Base-by-base conservation (phyloP, 2,329 filamentous ascomycete genomes). In the Diaporthe nobilis region DNA sequence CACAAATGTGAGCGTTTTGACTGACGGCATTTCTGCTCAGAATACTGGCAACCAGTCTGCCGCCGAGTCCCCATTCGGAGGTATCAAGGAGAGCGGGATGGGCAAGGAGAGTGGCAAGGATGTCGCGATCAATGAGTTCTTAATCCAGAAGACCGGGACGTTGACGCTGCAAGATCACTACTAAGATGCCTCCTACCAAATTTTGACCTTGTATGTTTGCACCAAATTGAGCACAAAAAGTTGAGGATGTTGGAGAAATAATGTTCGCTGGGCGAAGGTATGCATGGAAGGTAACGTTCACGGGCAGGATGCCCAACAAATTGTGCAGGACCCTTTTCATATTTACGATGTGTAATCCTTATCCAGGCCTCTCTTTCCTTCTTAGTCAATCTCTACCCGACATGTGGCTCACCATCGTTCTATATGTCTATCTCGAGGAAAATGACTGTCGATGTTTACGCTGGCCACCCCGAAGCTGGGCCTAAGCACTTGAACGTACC, bases 11-110 rank as follows among this genome's bases (percentile, higher is more conserved):
- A 31, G 31, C 31, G 31, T 31, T 31, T 31, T 31, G 31, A 31
- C 31, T 31, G 31, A 31, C 34, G 9, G 4, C 10, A 44, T 34
- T 28, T 1, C 1, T 5, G 9, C 15, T 9, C n/a, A 77, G 76
- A 92, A 92, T 79, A 91, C 77, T 20, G 78, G 78, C 4, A 63
- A 79, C n/a, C 49, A 65, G 42, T 78, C 76, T 15, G 78, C 70
- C 8, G 77, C 76, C 10, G 79, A 80, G 58, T 73, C 78, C 4
- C 78, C 79, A 15, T 80, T 80, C 68, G 79, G 79, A 5, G 79
- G 79, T 28, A 78, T 79, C 70, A 80, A 80, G 47, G 77, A 78
- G 57, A 76, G 73, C 22, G 79, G 79, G 1, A 77, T 78, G 15
- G 79, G 79, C 28, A 80, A 80, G 34, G 79, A 80, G 58, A 76